phyloP scores from a whole-genome alignment of 2,329 filamentous ascomycete species.

The Zymoseptoria tritici region DNA sequence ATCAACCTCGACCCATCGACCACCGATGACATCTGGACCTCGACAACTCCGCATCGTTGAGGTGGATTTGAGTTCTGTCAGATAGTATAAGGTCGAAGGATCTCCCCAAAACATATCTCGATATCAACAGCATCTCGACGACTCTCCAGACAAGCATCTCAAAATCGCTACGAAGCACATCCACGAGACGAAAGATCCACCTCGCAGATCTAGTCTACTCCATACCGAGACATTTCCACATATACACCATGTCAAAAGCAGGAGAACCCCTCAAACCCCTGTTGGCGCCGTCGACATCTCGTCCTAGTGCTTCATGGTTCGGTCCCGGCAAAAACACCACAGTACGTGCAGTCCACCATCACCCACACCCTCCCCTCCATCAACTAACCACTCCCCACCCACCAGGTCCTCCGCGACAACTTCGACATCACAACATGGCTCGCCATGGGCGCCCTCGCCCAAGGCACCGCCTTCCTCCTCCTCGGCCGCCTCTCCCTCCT shows the following conservation, averaged over 20 bases:
- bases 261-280: not conserved
- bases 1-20: no score
- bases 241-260: not conserved
- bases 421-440: constrained; percentile 38
- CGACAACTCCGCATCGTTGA: no score
- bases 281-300: not conserved
- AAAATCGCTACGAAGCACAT: not conserved
- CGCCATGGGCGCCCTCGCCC: constrained; percentile 33
- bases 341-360: not conserved
- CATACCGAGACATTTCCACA: not conserved
- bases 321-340: not conserved
- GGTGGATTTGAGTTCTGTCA: no score
- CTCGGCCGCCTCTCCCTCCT: constrained; percentile 31
- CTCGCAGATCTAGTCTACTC: not conserved
- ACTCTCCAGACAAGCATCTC: no score
- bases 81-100: no score
- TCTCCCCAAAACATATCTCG: no score
- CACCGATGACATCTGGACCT: no score
- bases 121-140: no score
- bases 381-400: not conserved
- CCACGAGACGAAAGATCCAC: not conserved
- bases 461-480: constrained; percentile 32
- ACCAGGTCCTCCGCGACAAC: constrained; percentile 31
- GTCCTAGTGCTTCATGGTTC: not conserved
- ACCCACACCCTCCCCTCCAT: not conserved